Base-by-base conservation (phyloP, 179 eudicot genomes). In the Patellifolia procumbens region DNA sequence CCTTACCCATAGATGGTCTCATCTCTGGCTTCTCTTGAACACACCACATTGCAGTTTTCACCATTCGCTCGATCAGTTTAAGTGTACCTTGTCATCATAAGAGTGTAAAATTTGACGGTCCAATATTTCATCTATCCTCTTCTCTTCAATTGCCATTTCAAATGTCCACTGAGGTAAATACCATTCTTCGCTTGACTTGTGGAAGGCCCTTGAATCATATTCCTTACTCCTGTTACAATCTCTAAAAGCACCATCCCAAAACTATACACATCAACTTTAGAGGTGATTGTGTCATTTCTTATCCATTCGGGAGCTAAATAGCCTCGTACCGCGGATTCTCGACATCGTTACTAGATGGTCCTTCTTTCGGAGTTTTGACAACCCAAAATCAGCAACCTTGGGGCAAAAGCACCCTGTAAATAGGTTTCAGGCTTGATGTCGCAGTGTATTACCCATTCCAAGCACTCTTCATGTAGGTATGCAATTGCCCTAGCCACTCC, bases 1-100 rank as follows among this genome's bases (percentile, higher is more conserved):
- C 98, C 79, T 91, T 93, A 39, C 98, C 98, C 98, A 93, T 91
- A 6, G 98, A 93, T 2, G 98, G 98, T 81, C 97, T 84, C 80
- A 62, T 63, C 64, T 93, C 97, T 0, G 94, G 88, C 80, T 87
- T 82, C 77, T 93, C 98, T 73, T 93, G 98, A 20, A 93, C 84
- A 78, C 98, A 93, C 98, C 98, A 93, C 91, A 93, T 90, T 0
- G 95, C 97, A 0, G 98, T 92, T 82, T 92, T 90, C 82, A 93
- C 95, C 97, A 92, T 91, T 69, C 98, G 82, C n/a, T 88, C 81
- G 0, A 93, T 87, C 86, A 91, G 73, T 34, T 86, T 87, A 26
- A 85, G 68, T 93, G 97, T 12, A 65, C 82, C 48, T 82, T 82
- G 45, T 78, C 74, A 61, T 91, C 92, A 11, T 88, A 93, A 2